A percentile compares a stretch with the other conserved stretches of the same genome.
Evolutionary conservation across 176 grass and related monocot species (phyloP).

Genomic region (Chloris gayana): DNA sequence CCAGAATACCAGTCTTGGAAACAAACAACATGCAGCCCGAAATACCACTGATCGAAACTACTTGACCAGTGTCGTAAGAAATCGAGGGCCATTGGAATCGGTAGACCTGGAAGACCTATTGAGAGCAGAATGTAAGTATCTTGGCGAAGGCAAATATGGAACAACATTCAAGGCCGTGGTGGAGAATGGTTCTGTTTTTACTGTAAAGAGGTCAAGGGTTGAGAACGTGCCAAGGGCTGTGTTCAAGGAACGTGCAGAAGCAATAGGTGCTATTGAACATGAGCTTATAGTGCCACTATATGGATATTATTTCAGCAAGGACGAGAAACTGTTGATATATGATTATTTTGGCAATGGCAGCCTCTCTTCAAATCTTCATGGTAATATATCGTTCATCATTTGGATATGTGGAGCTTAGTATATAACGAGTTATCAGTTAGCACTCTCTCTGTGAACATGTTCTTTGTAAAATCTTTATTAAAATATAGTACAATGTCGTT

Average conservation of each 20-base stretch:
- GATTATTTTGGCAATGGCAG: neutral
- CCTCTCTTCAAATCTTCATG: conserved; percentile 7
- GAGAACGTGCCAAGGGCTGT: neutral
- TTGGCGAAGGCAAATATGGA: neutral
- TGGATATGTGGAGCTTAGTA: neutral
- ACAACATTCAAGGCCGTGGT: neutral
- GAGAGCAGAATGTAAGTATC: neutral
- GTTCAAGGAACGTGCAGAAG: neutral
- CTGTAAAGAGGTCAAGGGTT: neutral
- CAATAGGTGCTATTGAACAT: conserved; percentile 11
- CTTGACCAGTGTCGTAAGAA: no score
- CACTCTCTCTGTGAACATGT: no score
- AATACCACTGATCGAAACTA: no score
- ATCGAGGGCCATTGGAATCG: neutral
- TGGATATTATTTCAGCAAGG: neutral
- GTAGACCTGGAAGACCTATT: neutral
- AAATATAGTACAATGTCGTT: no score
- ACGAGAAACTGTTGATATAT: no score
- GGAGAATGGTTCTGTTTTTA: neutral
- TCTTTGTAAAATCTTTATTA: no score
- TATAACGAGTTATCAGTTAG: no score
- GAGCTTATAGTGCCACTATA: neutral
- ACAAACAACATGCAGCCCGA: no score
- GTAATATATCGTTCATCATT: neutral
- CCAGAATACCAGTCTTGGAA: no score